Percentiles rank a stretch among this genome's conserved stretches.
Evolutionary conservation across 2,329 filamentous ascomycete species (phyloP).

Genomic region (Thielaviopsis euricoi): DNA sequence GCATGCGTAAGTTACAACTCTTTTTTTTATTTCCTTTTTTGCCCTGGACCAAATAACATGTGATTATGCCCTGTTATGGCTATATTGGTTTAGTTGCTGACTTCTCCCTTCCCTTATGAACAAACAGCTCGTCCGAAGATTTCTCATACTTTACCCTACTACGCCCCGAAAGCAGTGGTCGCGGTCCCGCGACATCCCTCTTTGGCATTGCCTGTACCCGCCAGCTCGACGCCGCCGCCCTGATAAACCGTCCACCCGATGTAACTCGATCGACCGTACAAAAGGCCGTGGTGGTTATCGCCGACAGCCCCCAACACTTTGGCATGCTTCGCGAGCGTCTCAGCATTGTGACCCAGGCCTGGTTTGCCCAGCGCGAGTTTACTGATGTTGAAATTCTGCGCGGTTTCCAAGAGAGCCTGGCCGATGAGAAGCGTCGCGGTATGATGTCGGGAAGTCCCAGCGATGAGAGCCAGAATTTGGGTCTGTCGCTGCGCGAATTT

Average conservation of each 20-base stretch:
- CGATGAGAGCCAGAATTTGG: slow-evolving; percentile 74
- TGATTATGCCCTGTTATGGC: background rate
- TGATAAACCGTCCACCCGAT: slow-evolving; percentile 66
- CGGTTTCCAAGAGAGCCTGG: slow-evolving; percentile 80
- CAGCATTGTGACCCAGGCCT: slow-evolving; percentile 79
- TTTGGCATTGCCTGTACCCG: slow-evolving; percentile 94
- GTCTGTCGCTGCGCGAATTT: slow-evolving; percentile 74
- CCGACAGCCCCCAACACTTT: slow-evolving; percentile 77
- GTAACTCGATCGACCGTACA: slow-evolving; percentile 97
- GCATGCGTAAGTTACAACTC: slow-evolving; percentile 53
- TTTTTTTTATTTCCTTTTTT: background rate
- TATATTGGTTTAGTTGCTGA: background rate
- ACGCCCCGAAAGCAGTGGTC: slow-evolving; percentile 35
- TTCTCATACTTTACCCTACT: slow-evolving; percentile 97
- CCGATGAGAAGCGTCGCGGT: slow-evolving; percentile 44
- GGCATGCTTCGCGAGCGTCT: slow-evolving; percentile 81
- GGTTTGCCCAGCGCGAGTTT: slow-evolving; percentile 93
- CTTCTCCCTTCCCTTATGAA: background rate
- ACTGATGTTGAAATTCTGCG: slow-evolving; percentile 77
- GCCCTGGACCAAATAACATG: background rate
- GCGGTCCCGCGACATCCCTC: slow-evolving; percentile 54
- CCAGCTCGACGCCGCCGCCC: slow-evolving; percentile 64
- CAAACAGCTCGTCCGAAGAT: slow-evolving; percentile 63
- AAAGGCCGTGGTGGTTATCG: slow-evolving; percentile 92
- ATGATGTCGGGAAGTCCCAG: slow-evolving; percentile 49